Conservation (phyloP, 495 filamentous ascomycete species). For the Annulohypoxylon maeteangense region DNA sequence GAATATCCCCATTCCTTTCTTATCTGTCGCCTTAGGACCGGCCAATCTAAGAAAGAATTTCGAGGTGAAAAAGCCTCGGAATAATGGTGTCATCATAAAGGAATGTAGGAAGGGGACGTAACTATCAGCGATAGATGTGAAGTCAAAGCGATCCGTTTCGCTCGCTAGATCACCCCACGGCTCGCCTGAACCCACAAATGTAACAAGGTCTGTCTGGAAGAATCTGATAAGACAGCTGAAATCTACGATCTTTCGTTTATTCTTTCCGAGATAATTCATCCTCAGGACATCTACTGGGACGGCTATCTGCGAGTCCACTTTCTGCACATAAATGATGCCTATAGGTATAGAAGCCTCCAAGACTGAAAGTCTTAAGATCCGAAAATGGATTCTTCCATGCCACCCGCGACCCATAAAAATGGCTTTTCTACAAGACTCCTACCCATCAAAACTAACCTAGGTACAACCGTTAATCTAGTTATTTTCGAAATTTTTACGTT, state of each 20-base stretch:
- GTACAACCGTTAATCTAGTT: too few relatives aligned
- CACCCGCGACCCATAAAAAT: too few relatives aligned
- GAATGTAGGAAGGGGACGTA: slow-evolving; percentile 42
- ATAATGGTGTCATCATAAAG: slow-evolving; percentile 46
- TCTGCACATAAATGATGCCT: too few relatives aligned
- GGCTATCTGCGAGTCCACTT: slow-evolving; percentile 57
- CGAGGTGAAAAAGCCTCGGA: slow-evolving; percentile 44
- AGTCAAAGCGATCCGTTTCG: slow-evolving; percentile 63
- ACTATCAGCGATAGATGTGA: slow-evolving; percentile 54
- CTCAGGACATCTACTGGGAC: slow-evolving; percentile 53
- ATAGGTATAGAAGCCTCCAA: too few relatives aligned
- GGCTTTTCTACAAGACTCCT: too few relatives aligned
- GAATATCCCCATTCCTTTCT: slow-evolving; percentile 55
- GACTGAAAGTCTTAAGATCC: too few relatives aligned
- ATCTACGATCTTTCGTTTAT: slow-evolving; percentile 50
- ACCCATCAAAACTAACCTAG: too few relatives aligned
- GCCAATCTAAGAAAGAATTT: slow-evolving; percentile 63
- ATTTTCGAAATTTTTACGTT: too few relatives aligned
- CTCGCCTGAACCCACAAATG: slow-evolving; percentile 62
- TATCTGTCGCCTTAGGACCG: slow-evolving; percentile 65
- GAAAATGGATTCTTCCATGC: too few relatives aligned
- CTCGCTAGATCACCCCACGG: slow-evolving; percentile 58
- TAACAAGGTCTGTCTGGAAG: slow-evolving; percentile 65
- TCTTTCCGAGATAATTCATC: slow-evolving; percentile 49
- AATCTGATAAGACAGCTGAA: slow-evolving; percentile 55